Percentiles rank a stretch among this genome's conserved stretches.
phyloP scores from a whole-genome alignment of 139 green algal species.

The Closterium sp. region DNA sequence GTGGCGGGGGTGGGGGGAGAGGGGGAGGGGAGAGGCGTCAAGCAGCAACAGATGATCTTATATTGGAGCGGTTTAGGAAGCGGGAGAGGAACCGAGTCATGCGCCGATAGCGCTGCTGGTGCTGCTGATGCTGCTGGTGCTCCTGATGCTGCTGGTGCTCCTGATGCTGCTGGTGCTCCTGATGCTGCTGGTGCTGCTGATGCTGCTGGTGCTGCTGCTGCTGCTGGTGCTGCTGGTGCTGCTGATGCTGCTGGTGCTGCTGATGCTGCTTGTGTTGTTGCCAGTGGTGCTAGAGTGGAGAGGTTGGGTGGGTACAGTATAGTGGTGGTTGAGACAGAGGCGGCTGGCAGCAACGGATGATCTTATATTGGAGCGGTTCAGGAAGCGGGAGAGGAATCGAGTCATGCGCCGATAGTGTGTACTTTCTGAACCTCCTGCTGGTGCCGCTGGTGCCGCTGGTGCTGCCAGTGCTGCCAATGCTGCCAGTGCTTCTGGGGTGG shows the following conservation, averaged over 20 bases:
- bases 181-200: too few species aligned
- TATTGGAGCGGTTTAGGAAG: slow-evolving; percentile 35
- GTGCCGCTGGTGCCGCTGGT: too few species aligned
- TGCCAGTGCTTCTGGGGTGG: too few species aligned
- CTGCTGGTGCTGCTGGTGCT: not conserved
- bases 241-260: not conserved
- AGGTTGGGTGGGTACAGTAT: not conserved
- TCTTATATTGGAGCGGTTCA: slow-evolving; percentile 33
- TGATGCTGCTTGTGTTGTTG: too few species aligned
- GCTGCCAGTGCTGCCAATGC: too few species aligned
- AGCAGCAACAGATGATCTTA: slow-evolving; percentile 35
- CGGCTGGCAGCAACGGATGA: slow-evolving; percentile 33
- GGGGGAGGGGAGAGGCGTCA: not conserved
- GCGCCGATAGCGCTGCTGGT: not conserved
- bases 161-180: too few species aligned
- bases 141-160: too few species aligned
- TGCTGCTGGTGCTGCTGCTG: too few species aligned
- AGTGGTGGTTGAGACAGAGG: not conserved
- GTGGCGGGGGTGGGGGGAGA: not conserved
- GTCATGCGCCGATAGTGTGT: not conserved
- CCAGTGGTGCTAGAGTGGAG: not conserved
- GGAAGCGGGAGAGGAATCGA: slow-evolving; percentile 27
- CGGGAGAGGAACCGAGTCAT: slow-evolving; percentile 28
- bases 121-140: not conserved
- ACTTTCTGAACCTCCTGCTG: not conserved